Base-by-base conservation (phyloP, 305 asterid genomes). In the Plantago lanceolata region DNA sequence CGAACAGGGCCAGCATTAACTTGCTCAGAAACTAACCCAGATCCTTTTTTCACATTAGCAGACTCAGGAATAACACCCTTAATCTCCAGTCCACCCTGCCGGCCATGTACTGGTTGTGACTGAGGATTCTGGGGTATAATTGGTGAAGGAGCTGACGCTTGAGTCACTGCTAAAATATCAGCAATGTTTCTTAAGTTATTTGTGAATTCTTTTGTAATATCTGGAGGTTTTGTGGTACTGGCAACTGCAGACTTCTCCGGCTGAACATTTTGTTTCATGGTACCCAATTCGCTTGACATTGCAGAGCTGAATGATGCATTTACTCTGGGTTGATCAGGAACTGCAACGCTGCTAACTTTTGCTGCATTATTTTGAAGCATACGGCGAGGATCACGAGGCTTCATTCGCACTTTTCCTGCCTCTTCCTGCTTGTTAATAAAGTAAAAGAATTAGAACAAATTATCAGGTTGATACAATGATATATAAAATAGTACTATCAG, bases 361-460 rank as follows among this genome's bases (percentile, higher is more conserved):
- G 75, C 71, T 33, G 82, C 75, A 68, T 67, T 71, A 68, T 66
- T 82, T 60, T 84, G 96, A 67, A 93, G 87, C 73, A 77, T 67
- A 61, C 97, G 97, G 12, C 98, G 97, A 48, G 98, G 98, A 71
- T 93, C 97, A 26, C 97, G 97, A 66, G 95, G 90, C 75, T 85
- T 93, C 97, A 93, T 89, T 49, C 96, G 88, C 64, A 82, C 77
- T 71, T 76, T 82, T 57, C 86, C 95, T 49, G 80, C 64, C 65
- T 82, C 96, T 73, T 84, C 99, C 99, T 93, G 92, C 70, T 74
- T 59, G 66, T 73, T 68, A 33, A 47, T 55, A 73, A 37, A 58
- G 49, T 70, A 60, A 73, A 58, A 50, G 69, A 68, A 57, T 37
- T 51, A 57, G 63, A 51, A 56, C 48, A 37, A 44, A 50, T 68